phyloP scores from a whole-genome alignment of 2,329 filamentous ascomycete genomes.

The Piedraia hortae region DNA sequence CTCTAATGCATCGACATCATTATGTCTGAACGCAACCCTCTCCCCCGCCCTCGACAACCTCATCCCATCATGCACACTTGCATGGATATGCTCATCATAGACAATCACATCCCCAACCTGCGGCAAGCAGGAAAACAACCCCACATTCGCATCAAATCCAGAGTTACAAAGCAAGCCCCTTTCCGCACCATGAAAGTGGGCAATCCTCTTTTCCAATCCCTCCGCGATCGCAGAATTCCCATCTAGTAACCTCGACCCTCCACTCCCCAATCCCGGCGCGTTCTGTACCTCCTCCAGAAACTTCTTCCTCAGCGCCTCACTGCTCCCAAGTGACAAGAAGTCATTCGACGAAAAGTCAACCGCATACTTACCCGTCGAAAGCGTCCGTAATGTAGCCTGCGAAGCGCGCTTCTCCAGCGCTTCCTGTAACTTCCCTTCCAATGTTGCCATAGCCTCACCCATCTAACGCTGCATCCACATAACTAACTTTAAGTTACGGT shows the following conservation, averaged over 20 bases:
- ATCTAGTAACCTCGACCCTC: conserved; percentile 35
- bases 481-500: too few species aligned
- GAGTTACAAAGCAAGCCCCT: conserved; percentile 32
- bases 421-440: too few species aligned
- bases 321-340: conserved; percentile 30
- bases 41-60: conserved; percentile 27
- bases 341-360: conserved; percentile 39
- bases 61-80: conserved; percentile 57
- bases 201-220: conserved; percentile 29
- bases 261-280: conserved; percentile 20
- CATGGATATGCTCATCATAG: conserved; percentile 51
- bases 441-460: too few species aligned
- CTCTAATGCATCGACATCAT: conserved; percentile 17
- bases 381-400: conserved; percentile 19
- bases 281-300: conserved; percentile 22
- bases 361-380: conserved; percentile 18
- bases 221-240: conserved; percentile 35
- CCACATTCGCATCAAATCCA: conserved; percentile 23
- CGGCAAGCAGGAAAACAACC: conserved; percentile 21
- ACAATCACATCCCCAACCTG: conserved; percentile 26
- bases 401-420: conserved; percentile 15
- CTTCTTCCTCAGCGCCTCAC: conserved; percentile 17
- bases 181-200: conserved; percentile 30
- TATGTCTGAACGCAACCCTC: conserved; percentile 29
- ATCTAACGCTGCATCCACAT: too few species aligned